These are phyloP conservation scores for Thermothielavioides terrestris DNA, from an alignment of 495 filamentous ascomycete genomes.

Conservation along the genomic window DNA sequence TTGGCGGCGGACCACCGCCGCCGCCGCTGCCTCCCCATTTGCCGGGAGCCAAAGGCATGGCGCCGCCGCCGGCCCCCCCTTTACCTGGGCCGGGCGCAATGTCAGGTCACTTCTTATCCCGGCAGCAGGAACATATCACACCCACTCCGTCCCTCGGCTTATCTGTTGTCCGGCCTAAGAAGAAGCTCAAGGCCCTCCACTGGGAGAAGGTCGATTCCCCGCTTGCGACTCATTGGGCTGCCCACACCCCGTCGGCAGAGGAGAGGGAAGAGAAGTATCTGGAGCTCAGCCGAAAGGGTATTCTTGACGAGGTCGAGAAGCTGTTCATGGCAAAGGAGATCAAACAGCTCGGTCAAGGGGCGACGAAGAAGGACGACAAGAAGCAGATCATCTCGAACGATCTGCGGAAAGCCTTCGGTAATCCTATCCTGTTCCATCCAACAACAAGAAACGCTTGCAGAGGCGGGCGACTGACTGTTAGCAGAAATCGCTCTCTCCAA, in stretches of 20 bases:
- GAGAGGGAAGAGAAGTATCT: conserved; percentile 91
- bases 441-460: neutral
- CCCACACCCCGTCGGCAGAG: conserved; percentile 69
- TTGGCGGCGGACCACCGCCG: conserved; percentile 27
- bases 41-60: conserved; percentile 30
- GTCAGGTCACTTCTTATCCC: conserved; percentile 46
- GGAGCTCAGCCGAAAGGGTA: conserved; percentile 84
- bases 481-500: conserved; percentile 84
- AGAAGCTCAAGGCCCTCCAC: conserved; percentile 98
- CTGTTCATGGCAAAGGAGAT: conserved; percentile 96
- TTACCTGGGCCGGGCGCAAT: conserved; percentile 54
- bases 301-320: conserved; percentile 94
- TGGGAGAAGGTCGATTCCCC: conserved; percentile 98
- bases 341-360: conserved; percentile 63
- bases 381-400: conserved; percentile 94
- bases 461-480: conserved; percentile 18
- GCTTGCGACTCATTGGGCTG: conserved; percentile 91
- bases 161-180: conserved; percentile 82
- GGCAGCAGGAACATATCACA: conserved; percentile 32
- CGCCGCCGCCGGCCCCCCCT: conserved; percentile 46
- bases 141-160: conserved; percentile 40
- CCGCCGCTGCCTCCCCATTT: conserved; percentile 39
- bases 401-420: conserved; percentile 78
- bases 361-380: conserved; percentile 75
- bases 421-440: too few species aligned